Evolutionary conservation across 2,329 filamentous ascomycete genomes (phyloP).

Genomic region (Botrytis byssoidea): DNA sequence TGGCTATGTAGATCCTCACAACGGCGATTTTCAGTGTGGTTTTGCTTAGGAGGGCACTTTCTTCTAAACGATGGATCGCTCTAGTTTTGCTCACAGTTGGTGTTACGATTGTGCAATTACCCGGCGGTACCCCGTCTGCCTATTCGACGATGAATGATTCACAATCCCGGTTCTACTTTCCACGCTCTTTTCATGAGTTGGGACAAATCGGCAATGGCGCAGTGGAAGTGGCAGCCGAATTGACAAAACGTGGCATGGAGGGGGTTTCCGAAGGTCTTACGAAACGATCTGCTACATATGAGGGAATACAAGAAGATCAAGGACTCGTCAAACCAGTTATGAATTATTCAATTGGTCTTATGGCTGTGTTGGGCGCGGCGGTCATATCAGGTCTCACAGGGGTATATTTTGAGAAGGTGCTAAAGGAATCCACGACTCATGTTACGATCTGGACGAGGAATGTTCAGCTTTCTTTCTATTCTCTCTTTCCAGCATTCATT

Average conservation of each 20-base stretch:
- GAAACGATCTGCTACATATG: constrained; percentile 82
- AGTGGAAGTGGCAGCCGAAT: constrained; percentile 49
- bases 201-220: constrained; percentile 59
- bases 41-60: constrained; percentile 69
- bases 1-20: constrained; percentile 64
- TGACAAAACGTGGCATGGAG: constrained; percentile 50
- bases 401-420: constrained; percentile 85
- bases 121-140: constrained; percentile 56
- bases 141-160: constrained; percentile 63
- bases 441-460: constrained; percentile 92
- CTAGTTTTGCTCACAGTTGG: constrained; percentile 77
- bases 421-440: constrained; percentile 76
- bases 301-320: constrained; percentile 74
- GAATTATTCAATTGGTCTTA: constrained; percentile 76
- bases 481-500: constrained; percentile 82
- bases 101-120: constrained; percentile 81
- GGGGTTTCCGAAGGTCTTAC: constrained; percentile 49
- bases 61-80: constrained; percentile 74
- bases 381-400: constrained; percentile 80
- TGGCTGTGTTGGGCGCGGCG: constrained; percentile 75
- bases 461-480: constrained; percentile 92
- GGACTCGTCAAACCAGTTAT: constrained; percentile 52
- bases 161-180: constrained; percentile 60
- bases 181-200: constrained; percentile 74
- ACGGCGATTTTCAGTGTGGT: constrained; percentile 84